These are phyloP conservation scores for Cutaneotrichosporon daszewskae DNA, from an alignment of 1,284 basidiomycete genomes.

Conservation along the genomic window DNA sequence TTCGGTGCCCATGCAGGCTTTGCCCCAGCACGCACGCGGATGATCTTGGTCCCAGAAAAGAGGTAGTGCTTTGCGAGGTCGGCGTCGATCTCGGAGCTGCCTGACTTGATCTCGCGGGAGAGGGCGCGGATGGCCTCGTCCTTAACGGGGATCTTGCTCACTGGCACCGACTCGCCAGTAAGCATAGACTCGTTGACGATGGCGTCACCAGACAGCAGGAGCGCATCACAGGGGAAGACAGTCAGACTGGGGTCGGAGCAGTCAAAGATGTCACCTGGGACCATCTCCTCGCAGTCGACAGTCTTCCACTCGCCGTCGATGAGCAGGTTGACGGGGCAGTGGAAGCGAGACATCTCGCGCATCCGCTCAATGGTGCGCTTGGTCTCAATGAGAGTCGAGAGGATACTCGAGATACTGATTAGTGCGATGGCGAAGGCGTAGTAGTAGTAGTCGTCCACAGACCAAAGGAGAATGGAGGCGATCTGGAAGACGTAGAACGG, in stretches of 20 bases:
- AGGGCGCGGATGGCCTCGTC: slow-evolving; percentile 66
- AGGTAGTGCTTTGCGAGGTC: slow-evolving; percentile 82
- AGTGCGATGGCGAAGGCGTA: slow-evolving; percentile 96
- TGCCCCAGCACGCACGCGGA: slow-evolving; percentile 72
- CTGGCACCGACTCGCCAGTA: slow-evolving; percentile 68
- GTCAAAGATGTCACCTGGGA: slow-evolving; percentile 91
- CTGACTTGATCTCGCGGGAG: slow-evolving; percentile 56
- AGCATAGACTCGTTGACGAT: slow-evolving; percentile 78
- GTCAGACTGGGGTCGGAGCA: slow-evolving; percentile 69
- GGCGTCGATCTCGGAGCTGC: slow-evolving; percentile 57
- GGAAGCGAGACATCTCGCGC: slow-evolving; percentile 93
- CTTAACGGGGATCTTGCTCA: slow-evolving; percentile 62
- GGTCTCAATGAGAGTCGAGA: slow-evolving; percentile 86
- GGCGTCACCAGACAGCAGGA: slow-evolving; percentile 53
- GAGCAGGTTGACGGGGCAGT: slow-evolving; percentile 70
- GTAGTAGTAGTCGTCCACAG: slow-evolving; percentile 90
- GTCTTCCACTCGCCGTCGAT: slow-evolving; percentile 67
- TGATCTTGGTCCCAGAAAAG: slow-evolving; percentile 86
- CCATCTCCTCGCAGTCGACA: slow-evolving; percentile 70
- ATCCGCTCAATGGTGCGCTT: slow-evolving; percentile 90
- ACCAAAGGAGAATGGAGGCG: slow-evolving; percentile 91
- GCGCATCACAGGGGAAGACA: slow-evolving; percentile 78
- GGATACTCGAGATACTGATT: slow-evolving; percentile 81
- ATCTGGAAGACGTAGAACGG: slow-evolving; percentile 99
- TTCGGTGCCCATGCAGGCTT: slow-evolving; percentile 49